Percentiles rank a stretch among this genome's conserved stretches.
phyloP scores from a whole-genome alignment of 495 filamentous ascomycete genomes.

The Letharia lupina region DNA sequence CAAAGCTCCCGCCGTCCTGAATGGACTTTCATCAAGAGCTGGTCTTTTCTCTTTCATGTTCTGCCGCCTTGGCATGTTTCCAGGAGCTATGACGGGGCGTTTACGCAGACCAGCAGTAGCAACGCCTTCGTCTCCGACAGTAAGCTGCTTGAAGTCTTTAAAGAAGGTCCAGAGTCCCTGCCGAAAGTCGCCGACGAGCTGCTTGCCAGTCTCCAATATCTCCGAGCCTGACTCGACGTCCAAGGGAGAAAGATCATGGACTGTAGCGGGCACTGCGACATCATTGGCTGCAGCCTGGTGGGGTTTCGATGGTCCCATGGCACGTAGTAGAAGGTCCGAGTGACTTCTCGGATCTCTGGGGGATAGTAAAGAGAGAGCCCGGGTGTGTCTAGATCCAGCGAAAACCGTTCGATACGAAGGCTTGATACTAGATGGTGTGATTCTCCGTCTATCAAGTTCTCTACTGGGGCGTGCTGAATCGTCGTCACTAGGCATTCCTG shows the following conservation, averaged over 20 bases:
- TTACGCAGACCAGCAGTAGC: constrained; percentile 3
- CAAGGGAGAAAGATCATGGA: constrained; percentile 2
- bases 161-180: constrained; percentile 94
- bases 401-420: constrained; percentile 50
- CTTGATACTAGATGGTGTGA: constrained; percentile 33
- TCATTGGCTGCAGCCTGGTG: background rate
- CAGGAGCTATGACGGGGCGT: background rate
- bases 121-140: constrained; percentile 80
- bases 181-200: constrained; percentile 83
- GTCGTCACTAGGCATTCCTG: constrained; percentile 24
- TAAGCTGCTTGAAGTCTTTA: constrained; percentile 89
- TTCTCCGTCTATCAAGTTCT: constrained; percentile 44
- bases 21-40: background rate
- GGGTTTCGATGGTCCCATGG: background rate
- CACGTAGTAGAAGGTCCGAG: background rate
- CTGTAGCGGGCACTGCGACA: background rate
- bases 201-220: constrained; percentile 61
- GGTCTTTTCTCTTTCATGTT: background rate
- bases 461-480: constrained; percentile 35
- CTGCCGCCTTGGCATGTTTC: constrained; percentile 4
- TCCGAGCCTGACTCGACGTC: background rate
- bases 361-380: constrained; percentile 79
- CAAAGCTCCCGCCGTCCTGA: background rate
- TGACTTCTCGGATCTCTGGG: constrained; percentile 32
- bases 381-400: constrained; percentile 63